phyloP scores from a whole-genome alignment of 495 filamentous ascomycete genomes.

The Trichocladium antarcticum region DNA sequence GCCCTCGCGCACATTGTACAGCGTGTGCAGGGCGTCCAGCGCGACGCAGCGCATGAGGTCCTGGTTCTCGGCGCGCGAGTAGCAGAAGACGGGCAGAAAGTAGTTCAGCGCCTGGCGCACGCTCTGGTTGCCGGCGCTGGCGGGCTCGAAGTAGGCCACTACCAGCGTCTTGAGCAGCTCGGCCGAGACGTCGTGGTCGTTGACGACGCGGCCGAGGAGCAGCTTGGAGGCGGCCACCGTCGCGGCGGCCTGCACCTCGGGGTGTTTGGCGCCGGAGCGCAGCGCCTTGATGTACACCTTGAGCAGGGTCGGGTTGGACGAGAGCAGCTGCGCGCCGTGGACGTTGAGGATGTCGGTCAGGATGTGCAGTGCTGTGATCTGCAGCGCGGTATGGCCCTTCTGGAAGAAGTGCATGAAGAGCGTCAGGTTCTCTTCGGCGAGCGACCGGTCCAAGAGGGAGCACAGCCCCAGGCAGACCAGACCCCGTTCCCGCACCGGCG shows the following conservation, averaged over 20 bases:
- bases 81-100: conserved; percentile 93
- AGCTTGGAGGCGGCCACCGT: conserved; percentile 76
- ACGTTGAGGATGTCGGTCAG: conserved; percentile 87
- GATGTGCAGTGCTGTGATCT: conserved; percentile 81
- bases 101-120: conserved; percentile 85
- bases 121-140: conserved; percentile 69
- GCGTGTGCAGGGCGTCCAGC: conserved; percentile 54
- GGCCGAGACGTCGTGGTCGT: conserved; percentile 43
- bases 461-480: conserved; percentile 82
- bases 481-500: conserved; percentile 81
- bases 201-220: conserved; percentile 60
- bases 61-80: conserved; percentile 68
- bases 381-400: conserved; percentile 81
- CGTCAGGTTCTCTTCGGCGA: conserved; percentile 85
- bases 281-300: conserved; percentile 72
- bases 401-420: conserved; percentile 93
- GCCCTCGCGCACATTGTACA: conserved; percentile 54
- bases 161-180: conserved; percentile 75
- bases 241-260: conserved; percentile 70
- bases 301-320: conserved; percentile 48
- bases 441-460: conserved; percentile 77
- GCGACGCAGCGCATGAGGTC: conserved; percentile 62
- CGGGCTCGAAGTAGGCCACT: conserved; percentile 82
- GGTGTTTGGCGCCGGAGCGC: conserved; percentile 52
- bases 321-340: conserved; percentile 64